Conservation (phyloP, 495 filamentous ascomycete species). For the Neurospora discreta region DNA sequence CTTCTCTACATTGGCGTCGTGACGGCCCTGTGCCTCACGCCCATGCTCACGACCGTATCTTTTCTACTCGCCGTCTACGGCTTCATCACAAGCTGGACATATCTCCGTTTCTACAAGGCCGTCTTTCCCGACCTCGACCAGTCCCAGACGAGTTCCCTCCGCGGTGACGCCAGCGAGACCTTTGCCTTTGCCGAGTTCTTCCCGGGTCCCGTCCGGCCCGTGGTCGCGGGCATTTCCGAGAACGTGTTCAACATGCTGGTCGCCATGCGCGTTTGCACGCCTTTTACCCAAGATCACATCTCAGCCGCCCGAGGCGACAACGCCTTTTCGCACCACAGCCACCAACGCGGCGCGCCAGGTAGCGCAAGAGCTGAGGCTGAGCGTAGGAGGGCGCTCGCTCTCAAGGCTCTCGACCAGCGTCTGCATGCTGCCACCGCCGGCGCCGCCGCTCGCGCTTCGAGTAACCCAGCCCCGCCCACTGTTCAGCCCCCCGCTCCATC, state of each 20-base stretch:
- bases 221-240: constrained; percentile 61
- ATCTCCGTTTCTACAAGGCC: constrained; percentile 87
- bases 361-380: constrained; percentile 84
- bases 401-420: constrained; percentile 86
- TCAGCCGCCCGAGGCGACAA: constrained; percentile 50
- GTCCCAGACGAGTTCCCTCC: constrained; percentile 51
- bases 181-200: constrained; percentile 95
- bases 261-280: constrained; percentile 61
- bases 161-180: constrained; percentile 88
- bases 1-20: constrained; percentile 72
- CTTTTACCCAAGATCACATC: constrained; percentile 78
- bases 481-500: constrained; percentile 26
- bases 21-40: constrained; percentile 62
- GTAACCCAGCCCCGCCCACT: constrained; percentile 23
- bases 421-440: constrained; percentile 67
- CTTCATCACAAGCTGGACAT: constrained; percentile 84
- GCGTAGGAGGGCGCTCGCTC: constrained; percentile 72
- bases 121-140: constrained; percentile 50
- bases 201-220: constrained; percentile 72
- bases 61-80: constrained; percentile 70
- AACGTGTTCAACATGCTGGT: constrained; percentile 66
- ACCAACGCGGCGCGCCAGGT: constrained; percentile 52
- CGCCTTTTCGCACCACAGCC: constrained; percentile 10
- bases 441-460: constrained; percentile 28
- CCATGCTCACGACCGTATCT: constrained; percentile 77